Base-by-base conservation (phyloP, 805 yeast genomes). In the Saturnispora diversa region DNA sequence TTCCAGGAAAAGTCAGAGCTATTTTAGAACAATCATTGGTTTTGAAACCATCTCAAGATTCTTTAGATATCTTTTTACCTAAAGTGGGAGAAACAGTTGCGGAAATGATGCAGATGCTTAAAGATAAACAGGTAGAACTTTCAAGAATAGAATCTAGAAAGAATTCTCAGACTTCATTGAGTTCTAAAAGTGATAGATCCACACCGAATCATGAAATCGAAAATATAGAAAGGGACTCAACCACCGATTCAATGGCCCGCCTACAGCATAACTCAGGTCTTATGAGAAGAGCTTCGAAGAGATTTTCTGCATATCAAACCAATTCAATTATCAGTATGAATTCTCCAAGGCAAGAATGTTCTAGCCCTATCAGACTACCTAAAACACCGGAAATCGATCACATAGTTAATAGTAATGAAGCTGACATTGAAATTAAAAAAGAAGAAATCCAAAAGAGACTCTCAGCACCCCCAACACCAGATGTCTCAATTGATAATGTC, bases 241-340 rank as follows among this genome's bases (percentile, higher is more conserved):
- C 30, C 21, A 12, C 40, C 3, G 86, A 81, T 50, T 86, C 95
- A 0, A 65, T 88, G 22, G 68, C 77, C 0, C 84, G 84, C 50
- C 66, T 90, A 8, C 95, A 90, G 53, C 77, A 80, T 34, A 85
- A 88, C 3, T 84, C 84, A 35, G 81, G 84, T 3, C 65, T 92
- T 24, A 94, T 82, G 64, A 72, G 99, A 50, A 73, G 96, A 46
- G 99, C 97, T 0, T 88, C 97, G 0, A 81, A 90, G 50, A 68
- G 98, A 41, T 90, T 82, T 55, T 86, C 96, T 5, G 96, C 97
- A 0, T 90, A 88, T 46, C 97, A 90, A 54, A 55, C 59, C 0
- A 48, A 55, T 12, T 55, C 57, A 35, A 56, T 56, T 4, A 45
- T 56, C 4, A 55, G 58, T 5, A 55, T 58, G 61, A 37, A 46